Evolutionary conservation across 2,329 filamentous ascomycete species (phyloP), one percentile per base, ranked within the genome.

Genomic region (Colletotrichum sansevieriae): DNA sequence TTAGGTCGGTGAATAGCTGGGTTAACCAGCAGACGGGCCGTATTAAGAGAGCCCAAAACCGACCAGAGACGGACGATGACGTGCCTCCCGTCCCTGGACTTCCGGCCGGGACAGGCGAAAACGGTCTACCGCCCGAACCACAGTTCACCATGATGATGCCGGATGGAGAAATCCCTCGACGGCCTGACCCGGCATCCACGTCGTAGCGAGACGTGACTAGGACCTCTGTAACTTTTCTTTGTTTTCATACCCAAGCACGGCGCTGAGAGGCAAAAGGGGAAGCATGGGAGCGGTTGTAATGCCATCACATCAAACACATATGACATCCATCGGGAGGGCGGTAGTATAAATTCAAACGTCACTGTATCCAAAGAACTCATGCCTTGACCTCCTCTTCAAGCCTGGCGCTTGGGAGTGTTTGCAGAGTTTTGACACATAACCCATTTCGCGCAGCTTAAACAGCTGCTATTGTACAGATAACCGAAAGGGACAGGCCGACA

Each of bases 11-110:
- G 64, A 83, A 82, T 64, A 90, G 87, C 35, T 92, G 90, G 90
- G 89, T 92, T 2, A 84, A 85, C 71, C 88, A 91, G 74, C 89
- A 91, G 76, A 85, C 84, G 9, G 84, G 84, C 2, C 83, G 87
- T 3, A 76, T 88, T 35, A 83, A 83, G 73, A 81, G 84, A 29
- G 83, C 82, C 2, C 79, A 83, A 72, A 80, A 82, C 64, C 80
- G 79, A 46, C 75, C 75, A 9, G 69, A 75, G 44, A 77, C 77
- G 52, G 72, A 75, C 13, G 72, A 63, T 11, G 74, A 78, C 20
- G 74, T 80, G 10, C 83, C 83, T 3, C 80, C 81, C 0, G 78
- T 84, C 33, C 81, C 82, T 2, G 75, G 77, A 3, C 71, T 79
- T 52, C 73, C 74, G 20, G 76, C 76, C 5, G 73, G 75, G n/a